Evolutionary conservation across 2,329 filamentous ascomycete genomes (phyloP).

Genomic region (Colletotrichum cereale): DNA sequence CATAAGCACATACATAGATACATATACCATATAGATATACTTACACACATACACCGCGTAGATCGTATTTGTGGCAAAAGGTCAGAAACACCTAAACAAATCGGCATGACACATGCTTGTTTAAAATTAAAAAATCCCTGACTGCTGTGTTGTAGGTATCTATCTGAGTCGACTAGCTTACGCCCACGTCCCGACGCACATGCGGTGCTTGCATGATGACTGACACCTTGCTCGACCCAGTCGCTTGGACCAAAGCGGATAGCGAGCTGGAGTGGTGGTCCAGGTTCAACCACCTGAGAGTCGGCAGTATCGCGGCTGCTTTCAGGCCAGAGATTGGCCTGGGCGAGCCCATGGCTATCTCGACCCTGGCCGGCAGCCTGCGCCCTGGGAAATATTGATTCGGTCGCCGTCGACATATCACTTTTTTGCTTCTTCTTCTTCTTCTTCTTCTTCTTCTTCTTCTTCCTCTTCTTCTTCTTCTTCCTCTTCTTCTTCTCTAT

Average conservation of each 20-base stretch:
- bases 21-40: background rate
- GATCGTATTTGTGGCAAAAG: slow-evolving; percentile 4
- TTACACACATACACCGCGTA: background rate
- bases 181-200: slow-evolving; percentile 7
- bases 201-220: slow-evolving; percentile 23
- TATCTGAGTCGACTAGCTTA: background rate
- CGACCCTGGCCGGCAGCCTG: slow-evolving; percentile 10
- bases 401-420: slow-evolving; percentile 1
- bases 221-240: slow-evolving; percentile 19
- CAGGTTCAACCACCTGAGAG: slow-evolving; percentile 18
- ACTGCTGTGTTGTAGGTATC: slow-evolving; percentile 1
- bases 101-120: background rate
- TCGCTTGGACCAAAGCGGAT: slow-evolving; percentile 21
- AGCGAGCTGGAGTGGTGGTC: slow-evolving; percentile 8
- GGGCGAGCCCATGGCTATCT: slow-evolving; percentile 21
- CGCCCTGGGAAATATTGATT: slow-evolving; percentile 17
- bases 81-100: slow-evolving; percentile 1
- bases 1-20: background rate
- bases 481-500: background rate
- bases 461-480: too few relatives aligned
- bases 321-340: slow-evolving; percentile 3
- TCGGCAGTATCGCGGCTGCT: slow-evolving; percentile 1
- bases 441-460: background rate
- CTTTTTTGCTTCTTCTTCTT: slow-evolving; percentile 8
- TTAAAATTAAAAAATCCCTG: slow-evolving; percentile 20